phyloP scores from a whole-genome alignment of 176 grass and related monocot species.

The Puccinellia tenuiflora region DNA sequence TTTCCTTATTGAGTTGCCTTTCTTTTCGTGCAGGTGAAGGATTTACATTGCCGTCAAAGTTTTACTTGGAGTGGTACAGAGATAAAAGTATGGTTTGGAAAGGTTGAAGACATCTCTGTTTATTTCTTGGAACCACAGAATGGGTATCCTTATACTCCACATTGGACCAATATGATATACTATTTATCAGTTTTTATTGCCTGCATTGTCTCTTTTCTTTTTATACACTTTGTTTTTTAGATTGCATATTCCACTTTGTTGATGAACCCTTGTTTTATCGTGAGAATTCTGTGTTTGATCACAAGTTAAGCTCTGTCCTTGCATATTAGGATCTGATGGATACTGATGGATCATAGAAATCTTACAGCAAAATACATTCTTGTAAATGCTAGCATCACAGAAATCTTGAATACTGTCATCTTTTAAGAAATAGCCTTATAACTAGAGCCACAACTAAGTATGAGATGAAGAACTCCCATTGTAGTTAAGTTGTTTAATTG shows the following conservation, averaged over 20 bases:
- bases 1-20: not conserved
- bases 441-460: not conserved
- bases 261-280: not conserved
- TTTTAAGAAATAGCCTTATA: not conserved
- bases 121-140: conserved; percentile 98
- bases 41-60: conserved; percentile 64
- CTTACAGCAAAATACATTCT: not conserved
- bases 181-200: not conserved
- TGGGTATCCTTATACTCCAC: conserved; percentile 46
- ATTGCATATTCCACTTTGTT: not conserved
- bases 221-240: not conserved
- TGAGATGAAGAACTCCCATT: not conserved
- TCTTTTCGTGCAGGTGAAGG: conserved; percentile 62
- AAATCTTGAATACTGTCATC: not conserved
- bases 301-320: not conserved
- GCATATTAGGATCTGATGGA: conserved; percentile 10
- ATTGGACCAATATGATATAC: not conserved
- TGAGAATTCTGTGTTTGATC: not conserved
- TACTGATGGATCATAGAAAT: not conserved
- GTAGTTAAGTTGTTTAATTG: not conserved
- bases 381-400: not conserved
- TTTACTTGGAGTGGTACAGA: conserved; percentile 66
- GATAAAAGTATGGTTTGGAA: conserved; percentile 95
- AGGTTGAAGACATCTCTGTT: conserved; percentile 80
- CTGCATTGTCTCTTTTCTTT: not conserved